Evolutionary conservation across 805 yeast species (phyloP).

Genomic region (Candida tammaniensis): DNA sequence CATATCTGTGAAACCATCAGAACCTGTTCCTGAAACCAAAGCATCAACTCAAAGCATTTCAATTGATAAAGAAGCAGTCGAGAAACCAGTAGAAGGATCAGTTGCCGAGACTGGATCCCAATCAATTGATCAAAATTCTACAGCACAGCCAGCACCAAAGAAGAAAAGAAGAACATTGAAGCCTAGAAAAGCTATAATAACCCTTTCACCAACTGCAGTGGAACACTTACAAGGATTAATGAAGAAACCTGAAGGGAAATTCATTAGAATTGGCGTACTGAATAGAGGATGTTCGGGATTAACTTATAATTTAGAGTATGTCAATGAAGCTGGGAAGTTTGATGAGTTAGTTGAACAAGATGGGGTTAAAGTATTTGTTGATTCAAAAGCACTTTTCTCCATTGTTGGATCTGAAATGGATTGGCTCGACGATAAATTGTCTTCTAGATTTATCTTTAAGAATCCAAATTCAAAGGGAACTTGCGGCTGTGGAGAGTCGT

Average conservation of each 20-base stretch:
- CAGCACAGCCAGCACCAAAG: no score
- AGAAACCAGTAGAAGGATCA: slow-evolving; percentile 4
- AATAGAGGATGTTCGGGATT: slow-evolving; percentile 97
- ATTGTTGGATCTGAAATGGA: slow-evolving; percentile 98
- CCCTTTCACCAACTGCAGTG: slow-evolving; percentile 74
- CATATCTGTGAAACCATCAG: background rate
- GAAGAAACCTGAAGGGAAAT: slow-evolving; percentile 81
- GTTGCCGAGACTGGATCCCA: slow-evolving; percentile 5
- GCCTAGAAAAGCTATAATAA: slow-evolving; percentile 88
- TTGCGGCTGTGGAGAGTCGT: slow-evolving; percentile 98
- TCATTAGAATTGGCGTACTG: slow-evolving; percentile 89
- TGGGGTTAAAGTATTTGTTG: slow-evolving; percentile 88
- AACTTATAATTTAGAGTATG: slow-evolving; percentile 88
- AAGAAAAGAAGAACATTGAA: slow-evolving; percentile 61
- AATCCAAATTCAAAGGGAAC: slow-evolving; percentile 98
- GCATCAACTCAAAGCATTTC: slow-evolving; percentile 6
- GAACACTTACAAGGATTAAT: slow-evolving; percentile 64
- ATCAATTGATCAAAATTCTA: slow-evolving; percentile 4
- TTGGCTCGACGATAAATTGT: slow-evolving; percentile 91
- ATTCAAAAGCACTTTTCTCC: slow-evolving; percentile 92
- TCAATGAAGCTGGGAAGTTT: slow-evolving; percentile 85
- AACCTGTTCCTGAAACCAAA: background rate
- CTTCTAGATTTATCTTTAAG: slow-evolving; percentile 84
- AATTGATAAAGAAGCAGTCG: slow-evolving; percentile 6
- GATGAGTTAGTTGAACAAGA: slow-evolving; percentile 93